A percentile compares a stretch with the other conserved stretches of the same genome.
These are phyloP conservation scores for Naegleria lovaniensis DNA, from an alignment of 208 protist species.

Conservation along the genomic window DNA sequence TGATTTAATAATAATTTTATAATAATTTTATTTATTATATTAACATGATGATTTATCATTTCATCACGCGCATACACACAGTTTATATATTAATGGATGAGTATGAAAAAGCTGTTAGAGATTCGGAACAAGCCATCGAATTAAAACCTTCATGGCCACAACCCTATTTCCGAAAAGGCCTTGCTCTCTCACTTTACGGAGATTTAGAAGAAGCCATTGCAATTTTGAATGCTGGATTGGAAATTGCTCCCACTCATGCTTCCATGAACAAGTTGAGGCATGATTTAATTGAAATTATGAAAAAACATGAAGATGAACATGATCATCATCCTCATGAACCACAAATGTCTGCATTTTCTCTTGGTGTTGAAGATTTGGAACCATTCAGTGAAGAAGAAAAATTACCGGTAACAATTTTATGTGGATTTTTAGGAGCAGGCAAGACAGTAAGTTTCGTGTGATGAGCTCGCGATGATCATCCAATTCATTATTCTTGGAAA, in stretches of 20 bases:
- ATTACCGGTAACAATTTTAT: slow-evolving; percentile 1
- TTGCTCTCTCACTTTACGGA: not conserved
- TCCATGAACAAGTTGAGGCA: not conserved
- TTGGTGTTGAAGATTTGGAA: not conserved
- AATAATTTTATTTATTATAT: too few relatives aligned
- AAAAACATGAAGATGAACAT: not conserved
- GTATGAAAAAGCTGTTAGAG: not conserved
- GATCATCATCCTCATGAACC: not conserved
- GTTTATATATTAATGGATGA: not conserved
- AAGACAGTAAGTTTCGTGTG: slow-evolving; percentile 5
- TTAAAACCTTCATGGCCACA: not conserved
- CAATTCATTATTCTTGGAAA: too few relatives aligned
- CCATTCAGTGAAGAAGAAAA: not conserved
- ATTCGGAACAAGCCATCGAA: not conserved
- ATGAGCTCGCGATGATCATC: too few relatives aligned
- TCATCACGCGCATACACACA: not conserved
- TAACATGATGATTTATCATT: too few relatives aligned
- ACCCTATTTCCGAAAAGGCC: slow-evolving; percentile 14
- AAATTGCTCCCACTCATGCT: not conserved
- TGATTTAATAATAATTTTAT: too few relatives aligned
- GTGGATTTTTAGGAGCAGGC: slow-evolving; percentile 15
- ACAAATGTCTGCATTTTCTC: not conserved
- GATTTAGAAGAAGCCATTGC: not conserved
- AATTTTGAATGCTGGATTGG: not conserved
- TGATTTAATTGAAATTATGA: not conserved